Evolutionary conservation across 139 green algal genomes (phyloP).

Genomic region (Coelastrella sp.): DNA sequence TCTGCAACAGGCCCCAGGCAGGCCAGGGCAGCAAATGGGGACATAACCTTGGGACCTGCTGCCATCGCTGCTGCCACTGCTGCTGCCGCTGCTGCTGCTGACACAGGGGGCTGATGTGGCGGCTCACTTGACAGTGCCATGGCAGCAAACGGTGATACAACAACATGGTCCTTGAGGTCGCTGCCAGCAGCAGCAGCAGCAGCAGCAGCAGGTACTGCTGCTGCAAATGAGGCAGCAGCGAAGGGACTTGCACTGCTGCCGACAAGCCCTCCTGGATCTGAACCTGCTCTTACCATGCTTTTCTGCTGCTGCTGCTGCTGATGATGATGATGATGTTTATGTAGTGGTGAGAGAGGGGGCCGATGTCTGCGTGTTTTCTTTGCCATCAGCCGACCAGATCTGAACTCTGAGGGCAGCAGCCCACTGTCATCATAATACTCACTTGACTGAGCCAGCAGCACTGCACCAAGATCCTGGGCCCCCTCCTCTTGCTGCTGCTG

Average conservation of each 20-base stretch:
- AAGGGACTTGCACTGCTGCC: background rate
- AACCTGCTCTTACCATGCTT: background rate
- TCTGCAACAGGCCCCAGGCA: background rate
- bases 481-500: background rate
- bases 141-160: conserved; percentile 1
- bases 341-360: background rate
- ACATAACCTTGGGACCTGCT: background rate
- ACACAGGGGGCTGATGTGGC: background rate
- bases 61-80: background rate
- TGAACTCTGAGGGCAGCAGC: background rate
- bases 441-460: background rate
- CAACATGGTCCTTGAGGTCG: background rate
- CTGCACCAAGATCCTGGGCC: background rate
- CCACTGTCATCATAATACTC: background rate
- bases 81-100: background rate
- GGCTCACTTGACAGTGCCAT: background rate
- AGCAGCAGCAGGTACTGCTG: background rate
- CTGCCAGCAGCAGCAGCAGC: background rate
- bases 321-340: background rate
- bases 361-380: background rate
- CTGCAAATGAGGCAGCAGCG: background rate
- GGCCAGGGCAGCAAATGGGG: conserved; percentile 18
- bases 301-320: conserved; percentile 18
- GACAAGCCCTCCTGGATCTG: background rate
- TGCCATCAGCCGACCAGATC: background rate